Conservation (phyloP, 192 early-diverging fungal species). For the Entophlyctis helioformis region DNA sequence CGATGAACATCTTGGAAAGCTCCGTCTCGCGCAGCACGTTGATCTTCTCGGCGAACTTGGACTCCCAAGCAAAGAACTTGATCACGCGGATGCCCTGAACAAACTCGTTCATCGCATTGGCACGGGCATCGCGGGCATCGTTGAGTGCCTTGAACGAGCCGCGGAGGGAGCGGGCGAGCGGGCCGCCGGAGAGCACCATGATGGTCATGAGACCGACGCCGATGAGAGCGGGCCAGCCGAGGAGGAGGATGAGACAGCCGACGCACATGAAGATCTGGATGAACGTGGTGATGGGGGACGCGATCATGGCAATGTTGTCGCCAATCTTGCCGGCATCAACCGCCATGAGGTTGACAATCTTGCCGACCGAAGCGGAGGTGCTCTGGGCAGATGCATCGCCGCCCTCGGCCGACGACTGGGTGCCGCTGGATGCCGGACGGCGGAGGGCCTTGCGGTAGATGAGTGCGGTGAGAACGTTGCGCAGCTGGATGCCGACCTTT, state of each 20-base stretch:
- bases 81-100: conserved; percentile 29
- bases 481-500: conserved; percentile 19
- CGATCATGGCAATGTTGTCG: conserved; percentile 2
- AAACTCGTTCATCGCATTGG: conserved; percentile 55
- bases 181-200: conserved; percentile 6
- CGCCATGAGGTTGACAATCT: conserved; percentile 22
- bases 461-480: conserved; percentile 45
- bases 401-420: neutral
- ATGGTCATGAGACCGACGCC: conserved; percentile 49
- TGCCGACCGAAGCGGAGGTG: conserved; percentile 10
- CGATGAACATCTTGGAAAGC: conserved; percentile 3
- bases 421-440: too few relatives aligned
- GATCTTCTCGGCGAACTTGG: conserved; percentile 9
- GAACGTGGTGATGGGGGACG: neutral
- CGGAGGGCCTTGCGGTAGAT: conserved; percentile 55
- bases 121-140: conserved; percentile 43
- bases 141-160: conserved; percentile 19
- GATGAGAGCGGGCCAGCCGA: conserved; percentile 65
- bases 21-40: conserved; percentile 10
- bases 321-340: conserved; percentile 14
- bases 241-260: conserved; percentile 50
- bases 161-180: neutral
- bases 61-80: conserved; percentile 30
- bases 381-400: neutral
- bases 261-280: conserved; percentile 32